A percentile compares a stretch with the other conserved stretches of the same genome.
Conservation (phyloP, 1,284 basidiomycete species). For the Athelia psychrophila region DNA sequence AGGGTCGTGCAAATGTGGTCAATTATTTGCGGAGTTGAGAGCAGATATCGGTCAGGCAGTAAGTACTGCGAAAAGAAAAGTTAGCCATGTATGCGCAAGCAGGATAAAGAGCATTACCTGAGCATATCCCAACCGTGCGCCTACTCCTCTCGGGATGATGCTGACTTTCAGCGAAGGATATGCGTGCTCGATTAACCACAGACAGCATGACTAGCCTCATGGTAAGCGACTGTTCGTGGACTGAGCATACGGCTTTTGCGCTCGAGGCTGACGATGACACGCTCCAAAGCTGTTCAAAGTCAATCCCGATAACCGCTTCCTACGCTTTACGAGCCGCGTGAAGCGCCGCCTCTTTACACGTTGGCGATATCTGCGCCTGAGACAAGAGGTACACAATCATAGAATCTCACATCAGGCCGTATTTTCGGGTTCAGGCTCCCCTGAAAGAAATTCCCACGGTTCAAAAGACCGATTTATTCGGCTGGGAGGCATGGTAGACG, state of each 20-base stretch:
- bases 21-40: conserved; percentile 91
- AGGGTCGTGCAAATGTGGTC: conserved; percentile 99
- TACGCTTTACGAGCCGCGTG: conserved; percentile 88
- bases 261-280: conserved; percentile 97
- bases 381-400: too few relatives aligned
- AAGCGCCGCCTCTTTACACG: conserved; percentile 97
- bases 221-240: conserved; percentile 96
- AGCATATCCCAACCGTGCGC: conserved; percentile 95
- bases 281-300: conserved; percentile 99
- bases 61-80: conserved; percentile 62
- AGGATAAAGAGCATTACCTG: conserved; percentile 53
- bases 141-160: conserved; percentile 96
- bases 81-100: conserved; percentile 3
- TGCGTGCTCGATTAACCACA: conserved; percentile 99
- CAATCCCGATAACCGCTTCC: conserved; percentile 77
- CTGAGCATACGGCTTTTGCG: conserved; percentile 93
- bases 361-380: conserved; percentile 99
- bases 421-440: too few relatives aligned
- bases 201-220: conserved; percentile 98
- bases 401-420: too few relatives aligned
- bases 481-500: too few relatives aligned
- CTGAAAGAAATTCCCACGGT: too few relatives aligned
- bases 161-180: conserved; percentile 98
- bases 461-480: too few relatives aligned
- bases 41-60: conserved; percentile 94